Conservation (phyloP, 371 early-diverging fungal species). For the Globomyces sp. region DNA sequence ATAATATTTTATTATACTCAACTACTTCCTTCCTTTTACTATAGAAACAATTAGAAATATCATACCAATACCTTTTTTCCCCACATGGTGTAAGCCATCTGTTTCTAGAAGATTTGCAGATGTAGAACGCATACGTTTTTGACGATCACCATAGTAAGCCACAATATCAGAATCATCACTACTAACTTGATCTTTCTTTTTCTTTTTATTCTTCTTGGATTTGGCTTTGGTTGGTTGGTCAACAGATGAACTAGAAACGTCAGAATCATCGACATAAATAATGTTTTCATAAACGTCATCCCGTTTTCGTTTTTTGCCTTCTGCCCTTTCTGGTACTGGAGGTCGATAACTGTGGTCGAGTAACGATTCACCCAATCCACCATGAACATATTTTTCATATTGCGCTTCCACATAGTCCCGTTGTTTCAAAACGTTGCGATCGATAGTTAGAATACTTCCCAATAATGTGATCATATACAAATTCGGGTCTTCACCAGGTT, state of each 20-base stretch:
- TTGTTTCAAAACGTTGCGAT: slow-evolving; percentile 10
- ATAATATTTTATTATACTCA: too few species aligned
- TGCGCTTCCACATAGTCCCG: slow-evolving; percentile 8
- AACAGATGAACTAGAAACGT: background rate
- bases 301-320: slow-evolving; percentile 11
- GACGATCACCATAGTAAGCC: background rate
- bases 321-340: background rate
- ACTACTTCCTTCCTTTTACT: too few species aligned
- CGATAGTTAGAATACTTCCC: slow-evolving; percentile 8
- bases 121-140: background rate
- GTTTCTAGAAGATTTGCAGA: background rate
- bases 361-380: background rate
- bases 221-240: background rate
- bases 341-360: background rate
- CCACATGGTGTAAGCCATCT: background rate
- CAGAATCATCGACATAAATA: background rate
- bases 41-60: too few species aligned
- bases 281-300: background rate
- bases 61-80: too few species aligned
- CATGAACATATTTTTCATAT: background rate
- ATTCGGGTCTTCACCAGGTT: background rate
- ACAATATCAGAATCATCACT: background rate
- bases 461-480: slow-evolving; percentile 15
- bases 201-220: background rate
- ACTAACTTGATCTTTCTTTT: background rate